These are phyloP conservation scores for Daedaleopsis sinensis DNA, from an alignment of 768 basidiomycete genomes.

Conservation along the genomic window DNA sequence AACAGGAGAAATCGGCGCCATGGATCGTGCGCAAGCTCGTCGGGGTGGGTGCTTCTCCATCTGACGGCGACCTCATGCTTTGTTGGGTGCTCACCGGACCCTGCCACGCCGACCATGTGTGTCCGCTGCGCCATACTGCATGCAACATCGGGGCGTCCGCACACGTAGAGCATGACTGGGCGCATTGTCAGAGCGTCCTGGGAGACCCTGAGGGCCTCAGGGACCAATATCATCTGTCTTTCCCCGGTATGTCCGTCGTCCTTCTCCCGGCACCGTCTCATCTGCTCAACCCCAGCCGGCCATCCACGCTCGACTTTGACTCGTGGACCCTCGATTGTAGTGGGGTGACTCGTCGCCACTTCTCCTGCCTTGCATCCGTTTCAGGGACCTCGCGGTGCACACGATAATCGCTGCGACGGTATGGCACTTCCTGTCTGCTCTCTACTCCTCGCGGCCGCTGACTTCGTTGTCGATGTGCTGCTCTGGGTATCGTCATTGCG, in stretches of 20 bases:
- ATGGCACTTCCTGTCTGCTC: conserved; percentile 24
- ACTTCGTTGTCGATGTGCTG: background rate
- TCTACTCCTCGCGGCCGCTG: background rate
- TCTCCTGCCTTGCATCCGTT: conserved; percentile 64
- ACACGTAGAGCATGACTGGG: conserved; percentile 56
- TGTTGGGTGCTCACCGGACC: background rate
- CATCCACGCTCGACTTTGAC: too few species aligned
- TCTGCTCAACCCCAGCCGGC: background rate
- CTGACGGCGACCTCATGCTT: conserved; percentile 1
- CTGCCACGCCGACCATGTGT: background rate
- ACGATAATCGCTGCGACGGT: conserved; percentile 65
- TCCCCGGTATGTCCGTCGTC: conserved; percentile 50
- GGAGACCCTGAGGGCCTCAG: conserved; percentile 61
- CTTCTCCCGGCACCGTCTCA: conserved; percentile 7
- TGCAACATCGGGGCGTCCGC: conserved; percentile 1
- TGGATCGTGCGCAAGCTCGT: conserved; percentile 69
- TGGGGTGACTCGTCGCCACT: conserved; percentile 70
- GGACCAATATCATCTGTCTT: conserved; percentile 60
- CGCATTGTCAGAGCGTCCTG: conserved; percentile 67
- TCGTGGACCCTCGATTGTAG: conserved; percentile 30
- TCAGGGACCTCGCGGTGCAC: conserved; percentile 63
- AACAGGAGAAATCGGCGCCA: conserved; percentile 58
- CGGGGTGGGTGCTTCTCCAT: conserved; percentile 47
- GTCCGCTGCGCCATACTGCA: background rate
- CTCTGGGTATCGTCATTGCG: conserved; percentile 1